Evolutionary conservation across 306 rosid species (phyloP).

Genomic region (apple (Malus domestica)): DNA sequence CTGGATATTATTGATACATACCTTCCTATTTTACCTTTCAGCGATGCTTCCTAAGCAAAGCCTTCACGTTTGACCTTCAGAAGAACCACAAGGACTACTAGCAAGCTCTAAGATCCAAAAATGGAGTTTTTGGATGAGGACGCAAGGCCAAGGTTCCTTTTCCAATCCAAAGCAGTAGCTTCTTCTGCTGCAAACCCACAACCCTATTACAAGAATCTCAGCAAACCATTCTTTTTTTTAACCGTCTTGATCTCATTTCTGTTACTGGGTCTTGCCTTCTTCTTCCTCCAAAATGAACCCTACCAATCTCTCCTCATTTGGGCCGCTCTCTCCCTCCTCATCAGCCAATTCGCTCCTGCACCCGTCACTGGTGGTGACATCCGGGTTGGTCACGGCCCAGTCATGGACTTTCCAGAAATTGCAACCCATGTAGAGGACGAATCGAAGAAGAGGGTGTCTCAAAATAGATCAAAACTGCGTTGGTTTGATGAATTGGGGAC

Average conservation of each 20-base stretch:
- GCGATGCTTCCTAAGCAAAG: neutral
- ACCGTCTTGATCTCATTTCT: conserved; percentile 20
- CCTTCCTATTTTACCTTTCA: neutral
- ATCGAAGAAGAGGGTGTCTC: conserved; percentile 20
- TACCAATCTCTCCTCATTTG: conserved; percentile 59
- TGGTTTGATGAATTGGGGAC: conserved; percentile 22
- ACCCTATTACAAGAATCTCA: conserved; percentile 6
- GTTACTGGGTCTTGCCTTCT: conserved; percentile 28
- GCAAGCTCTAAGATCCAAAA: neutral
- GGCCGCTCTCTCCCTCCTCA: conserved; percentile 65
- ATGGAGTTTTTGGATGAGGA: conserved; percentile 61
- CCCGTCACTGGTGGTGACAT: conserved; percentile 50
- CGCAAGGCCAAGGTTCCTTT: conserved; percentile 50
- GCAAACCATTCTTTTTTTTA: conserved; percentile 25
- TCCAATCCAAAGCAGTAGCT: conserved; percentile 25
- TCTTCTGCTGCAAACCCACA: conserved; percentile 11
- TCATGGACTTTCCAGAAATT: conserved; percentile 25
- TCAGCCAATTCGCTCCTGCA: conserved; percentile 76
- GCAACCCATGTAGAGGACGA: conserved; percentile 25
- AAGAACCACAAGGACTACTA: neutral
- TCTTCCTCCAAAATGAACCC: conserved; percentile 46
- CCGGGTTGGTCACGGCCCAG: conserved; percentile 41
- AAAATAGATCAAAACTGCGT: conserved; percentile 33
- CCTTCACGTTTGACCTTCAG: neutral
- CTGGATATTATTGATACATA: too few species aligned